Evolutionary conservation across 192 early-diverging fungal species (phyloP).

Genomic region (Coemansia sp.): DNA sequence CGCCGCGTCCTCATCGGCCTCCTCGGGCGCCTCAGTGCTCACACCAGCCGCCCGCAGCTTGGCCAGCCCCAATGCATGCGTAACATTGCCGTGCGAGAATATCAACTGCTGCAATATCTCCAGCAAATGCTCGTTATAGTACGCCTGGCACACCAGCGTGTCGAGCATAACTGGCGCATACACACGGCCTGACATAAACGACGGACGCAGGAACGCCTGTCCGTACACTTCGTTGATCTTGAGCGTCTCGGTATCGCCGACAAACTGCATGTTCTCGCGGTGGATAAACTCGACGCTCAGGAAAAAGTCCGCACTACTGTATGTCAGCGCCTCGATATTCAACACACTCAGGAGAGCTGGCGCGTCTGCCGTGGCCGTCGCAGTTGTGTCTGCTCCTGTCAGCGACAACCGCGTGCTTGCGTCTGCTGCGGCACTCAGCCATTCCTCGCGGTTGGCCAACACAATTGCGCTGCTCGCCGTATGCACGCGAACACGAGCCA

Average conservation of each 20-base stretch:
- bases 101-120: conserved; percentile 59
- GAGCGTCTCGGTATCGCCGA: conserved; percentile 62
- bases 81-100: conserved; percentile 53
- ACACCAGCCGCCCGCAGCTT: conserved; percentile 33
- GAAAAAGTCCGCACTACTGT: conserved; percentile 54
- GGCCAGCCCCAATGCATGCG: conserved; percentile 40
- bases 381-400: conserved; percentile 45
- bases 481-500: conserved; percentile 58
- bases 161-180: conserved; percentile 70
- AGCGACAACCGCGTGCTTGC: conserved; percentile 35
- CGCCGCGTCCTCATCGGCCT: neutral
- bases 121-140: conserved; percentile 64
- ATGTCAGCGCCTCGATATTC: conserved; percentile 62
- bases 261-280: conserved; percentile 72
- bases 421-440: conserved; percentile 40
- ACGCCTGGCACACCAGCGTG: conserved; percentile 68
- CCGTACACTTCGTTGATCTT: conserved; percentile 58
- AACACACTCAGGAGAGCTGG: conserved; percentile 62
- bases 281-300: conserved; percentile 71
- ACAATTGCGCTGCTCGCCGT: conserved; percentile 57
- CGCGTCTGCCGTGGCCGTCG: conserved; percentile 59
- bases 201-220: conserved; percentile 62
- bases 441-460: conserved; percentile 55
- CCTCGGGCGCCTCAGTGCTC: conserved; percentile 1
- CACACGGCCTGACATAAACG: conserved; percentile 71